phyloP scores from a whole-genome alignment of 2,329 filamentous ascomycete species.

The Epichloe hybrida region DNA sequence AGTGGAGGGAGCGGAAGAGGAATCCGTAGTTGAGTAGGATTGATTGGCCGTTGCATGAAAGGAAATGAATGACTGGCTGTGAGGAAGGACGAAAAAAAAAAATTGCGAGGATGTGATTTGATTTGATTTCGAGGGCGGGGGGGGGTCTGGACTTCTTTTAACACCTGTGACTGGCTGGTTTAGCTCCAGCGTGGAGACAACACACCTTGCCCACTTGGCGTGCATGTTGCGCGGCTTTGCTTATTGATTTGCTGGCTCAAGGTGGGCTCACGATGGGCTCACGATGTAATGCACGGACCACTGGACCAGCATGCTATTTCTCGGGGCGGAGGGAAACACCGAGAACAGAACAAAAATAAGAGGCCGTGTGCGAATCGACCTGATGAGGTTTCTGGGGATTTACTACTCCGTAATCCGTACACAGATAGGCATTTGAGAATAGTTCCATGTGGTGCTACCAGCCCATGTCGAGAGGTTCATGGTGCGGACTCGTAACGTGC shows the following conservation, averaged over 20 bases:
- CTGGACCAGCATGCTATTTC: slow-evolving; percentile 2
- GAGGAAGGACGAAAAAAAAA: slow-evolving; percentile 26
- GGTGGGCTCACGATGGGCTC: neutral
- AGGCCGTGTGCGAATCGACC: neutral
- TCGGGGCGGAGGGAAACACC: neutral
- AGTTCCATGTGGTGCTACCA: neutral
- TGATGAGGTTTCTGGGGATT: neutral
- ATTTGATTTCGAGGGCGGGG: slow-evolving; percentile 23
- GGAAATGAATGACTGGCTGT: slow-evolving; percentile 16
- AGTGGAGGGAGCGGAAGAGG: slow-evolving; percentile 20
- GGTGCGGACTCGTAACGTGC: neutral
- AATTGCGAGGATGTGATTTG: slow-evolving; percentile 40
- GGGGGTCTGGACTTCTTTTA: slow-evolving; percentile 25
- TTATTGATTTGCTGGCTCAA: slow-evolving; percentile 17
- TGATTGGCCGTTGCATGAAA: slow-evolving; percentile 33
- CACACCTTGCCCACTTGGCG: slow-evolving; percentile 1
- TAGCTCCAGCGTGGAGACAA: slow-evolving; percentile 25
- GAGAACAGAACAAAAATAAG: neutral
- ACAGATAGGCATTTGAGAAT: neutral
- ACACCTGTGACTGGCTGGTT: slow-evolving; percentile 38
- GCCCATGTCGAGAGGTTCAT: neutral
- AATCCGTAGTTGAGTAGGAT: slow-evolving; percentile 11
- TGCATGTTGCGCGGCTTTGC: slow-evolving; percentile 12
- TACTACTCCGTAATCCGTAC: too few species aligned
- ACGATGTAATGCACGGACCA: slow-evolving; percentile 16